phyloP scores from a whole-genome alignment of 2,329 filamentous ascomycete species.

The Periconia digitata region DNA sequence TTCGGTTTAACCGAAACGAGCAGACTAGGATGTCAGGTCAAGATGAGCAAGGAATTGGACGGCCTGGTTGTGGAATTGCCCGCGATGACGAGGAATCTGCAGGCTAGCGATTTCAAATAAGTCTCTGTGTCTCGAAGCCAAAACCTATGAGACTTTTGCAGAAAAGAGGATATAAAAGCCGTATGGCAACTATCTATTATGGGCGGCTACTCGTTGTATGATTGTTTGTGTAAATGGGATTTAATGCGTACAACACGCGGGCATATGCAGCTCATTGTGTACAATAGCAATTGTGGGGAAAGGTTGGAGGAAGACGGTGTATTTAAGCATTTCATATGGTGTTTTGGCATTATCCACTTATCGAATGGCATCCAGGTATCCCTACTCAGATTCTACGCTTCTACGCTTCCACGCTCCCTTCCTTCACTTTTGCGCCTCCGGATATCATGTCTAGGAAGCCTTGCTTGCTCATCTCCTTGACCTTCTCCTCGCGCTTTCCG shows the following conservation, averaged over 20 bases:
- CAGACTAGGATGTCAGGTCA: conserved; percentile 83
- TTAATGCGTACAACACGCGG: not conserved
- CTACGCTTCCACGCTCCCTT: conserved; percentile 20
- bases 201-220: not conserved
- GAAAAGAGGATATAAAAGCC: not conserved
- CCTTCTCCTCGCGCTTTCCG: conserved; percentile 77
- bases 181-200: not conserved
- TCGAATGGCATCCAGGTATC: not conserved
- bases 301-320: not conserved
- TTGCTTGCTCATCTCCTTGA: conserved; percentile 96
- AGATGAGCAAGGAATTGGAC: conserved; percentile 87
- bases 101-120: conserved; percentile 80
- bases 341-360: conserved; percentile 3
- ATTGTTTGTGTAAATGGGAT: not conserved
- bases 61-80: conserved; percentile 84
- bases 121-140: no score
- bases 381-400: not conserved
- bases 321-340: conserved; percentile 1
- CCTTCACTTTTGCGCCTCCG: conserved; percentile 54
- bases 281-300: conserved; percentile 10
- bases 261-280: no score
- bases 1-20: conserved; percentile 88
- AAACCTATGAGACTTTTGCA: not conserved
- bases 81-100: conserved; percentile 92
- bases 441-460: conserved; percentile 90